phyloP scores from a whole-genome alignment of 495 filamentous ascomycete species.

The Trichocladium antarcticum region DNA sequence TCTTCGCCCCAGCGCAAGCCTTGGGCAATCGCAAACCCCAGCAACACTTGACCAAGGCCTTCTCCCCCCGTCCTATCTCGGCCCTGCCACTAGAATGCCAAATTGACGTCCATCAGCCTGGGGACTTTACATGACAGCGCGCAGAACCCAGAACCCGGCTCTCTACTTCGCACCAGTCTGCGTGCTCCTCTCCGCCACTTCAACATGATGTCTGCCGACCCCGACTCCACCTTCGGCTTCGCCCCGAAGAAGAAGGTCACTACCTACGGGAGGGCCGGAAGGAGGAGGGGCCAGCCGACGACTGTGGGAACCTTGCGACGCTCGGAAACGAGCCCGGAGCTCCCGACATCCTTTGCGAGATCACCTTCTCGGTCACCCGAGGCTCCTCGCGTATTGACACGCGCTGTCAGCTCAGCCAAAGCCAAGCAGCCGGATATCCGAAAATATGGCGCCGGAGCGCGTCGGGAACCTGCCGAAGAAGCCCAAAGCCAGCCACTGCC shows the following conservation, averaged over 20 bases:
- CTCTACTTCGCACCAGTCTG: not conserved
- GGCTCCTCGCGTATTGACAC: constrained; percentile 7
- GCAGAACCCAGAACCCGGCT: not conserved
- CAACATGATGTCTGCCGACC: constrained; percentile 24
- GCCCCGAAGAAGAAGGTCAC: constrained; percentile 27
- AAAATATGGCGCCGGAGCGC: constrained; percentile 1
- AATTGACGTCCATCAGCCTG: not conserved
- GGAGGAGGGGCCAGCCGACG: constrained; percentile 22
- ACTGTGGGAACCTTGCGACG: constrained; percentile 5
- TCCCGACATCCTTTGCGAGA: constrained; percentile 6
- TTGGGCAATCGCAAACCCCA: not conserved
- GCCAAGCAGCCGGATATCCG: not conserved
- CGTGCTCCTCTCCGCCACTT: not conserved
- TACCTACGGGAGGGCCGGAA: constrained; percentile 34
- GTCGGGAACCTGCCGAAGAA: constrained; percentile 7
- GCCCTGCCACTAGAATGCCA: not conserved
- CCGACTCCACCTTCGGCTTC: constrained; percentile 29
- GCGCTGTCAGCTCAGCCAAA: constrained; percentile 3
- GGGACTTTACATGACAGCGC: not conserved
- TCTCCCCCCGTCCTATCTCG: not conserved
- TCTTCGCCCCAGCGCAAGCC: not conserved
- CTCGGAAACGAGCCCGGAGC: constrained; percentile 10
- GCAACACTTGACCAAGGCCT: not conserved
- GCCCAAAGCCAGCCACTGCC: constrained; percentile 24
- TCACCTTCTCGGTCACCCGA: constrained; percentile 16